A percentile compares a stretch with the other conserved stretches of the same genome.
phyloP scores from a whole-genome alignment of 1,139 yeast species.

The Hansenula lynferdii region DNA sequence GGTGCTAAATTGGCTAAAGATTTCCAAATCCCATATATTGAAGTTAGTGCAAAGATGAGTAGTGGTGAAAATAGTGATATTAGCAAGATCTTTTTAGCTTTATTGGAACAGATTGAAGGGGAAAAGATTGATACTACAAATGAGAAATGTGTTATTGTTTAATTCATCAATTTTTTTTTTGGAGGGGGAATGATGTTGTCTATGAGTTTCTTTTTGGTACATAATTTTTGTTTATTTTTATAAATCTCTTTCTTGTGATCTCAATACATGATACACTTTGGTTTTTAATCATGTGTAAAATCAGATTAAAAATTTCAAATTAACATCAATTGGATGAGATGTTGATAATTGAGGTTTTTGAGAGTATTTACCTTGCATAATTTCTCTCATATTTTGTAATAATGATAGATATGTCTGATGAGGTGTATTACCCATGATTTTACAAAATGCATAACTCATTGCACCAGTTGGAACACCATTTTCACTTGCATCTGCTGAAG shows the following conservation, averaged over 20 bases:
- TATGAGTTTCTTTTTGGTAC: too few relatives aligned
- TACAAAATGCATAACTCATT: slow-evolving; percentile 58
- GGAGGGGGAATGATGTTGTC: too few relatives aligned
- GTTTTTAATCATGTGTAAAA: too few relatives aligned
- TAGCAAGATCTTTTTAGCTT: slow-evolving; percentile 55
- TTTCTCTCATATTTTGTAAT: slow-evolving; percentile 52
- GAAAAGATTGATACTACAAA: slow-evolving; percentile 39
- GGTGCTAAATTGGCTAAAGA: slow-evolving; percentile 60
- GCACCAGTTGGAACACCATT: slow-evolving; percentile 56
- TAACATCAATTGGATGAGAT: slow-evolving; percentile 61
- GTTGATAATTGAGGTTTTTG: slow-evolving; percentile 64
- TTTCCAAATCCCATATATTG: slow-evolving; percentile 64
- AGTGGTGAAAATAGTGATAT: slow-evolving; percentile 63
- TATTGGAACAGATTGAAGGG: slow-evolving; percentile 73
- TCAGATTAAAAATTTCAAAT: slow-evolving; percentile 37
- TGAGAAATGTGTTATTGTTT: slow-evolving; percentile 30
- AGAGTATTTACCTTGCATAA: slow-evolving; percentile 47
- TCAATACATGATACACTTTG: too few relatives aligned
- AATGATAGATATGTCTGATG: slow-evolving; percentile 51
- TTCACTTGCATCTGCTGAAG: slow-evolving; percentile 56
- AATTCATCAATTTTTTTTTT: too few relatives aligned
- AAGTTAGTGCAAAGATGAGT: slow-evolving; percentile 74
- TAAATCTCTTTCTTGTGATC: too few relatives aligned
- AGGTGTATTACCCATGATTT: slow-evolving; percentile 44
- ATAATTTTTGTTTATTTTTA: too few relatives aligned